A percentile compares a stretch with the other conserved stretches of the same genome.
phyloP scores from a whole-genome alignment of 2,329 filamentous ascomycete genomes.

The Pseudocercospora cruenta region DNA sequence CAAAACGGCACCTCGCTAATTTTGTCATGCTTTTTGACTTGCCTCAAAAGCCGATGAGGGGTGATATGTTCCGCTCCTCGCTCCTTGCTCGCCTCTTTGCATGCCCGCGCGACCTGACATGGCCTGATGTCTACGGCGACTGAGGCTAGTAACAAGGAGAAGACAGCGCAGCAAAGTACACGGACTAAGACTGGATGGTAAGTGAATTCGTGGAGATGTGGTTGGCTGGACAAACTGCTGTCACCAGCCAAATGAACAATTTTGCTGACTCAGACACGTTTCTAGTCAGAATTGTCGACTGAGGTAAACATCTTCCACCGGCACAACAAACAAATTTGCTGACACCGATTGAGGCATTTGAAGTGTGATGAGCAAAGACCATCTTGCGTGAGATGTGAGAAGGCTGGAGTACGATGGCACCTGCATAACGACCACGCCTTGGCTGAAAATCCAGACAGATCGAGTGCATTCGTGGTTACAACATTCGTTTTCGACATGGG shows the following conservation, averaged over 20 bases:
- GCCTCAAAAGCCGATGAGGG: conserved; percentile 6
- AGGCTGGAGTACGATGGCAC: conserved; percentile 25
- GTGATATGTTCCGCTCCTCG: neutral
- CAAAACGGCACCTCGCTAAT: neutral
- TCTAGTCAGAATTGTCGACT: conserved; percentile 31
- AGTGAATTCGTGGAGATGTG: conserved; percentile 7
- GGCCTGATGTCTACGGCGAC: conserved; percentile 11
- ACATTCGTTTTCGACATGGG: conserved; percentile 39
- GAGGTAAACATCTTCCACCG: neutral
- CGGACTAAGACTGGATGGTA: conserved; percentile 35
- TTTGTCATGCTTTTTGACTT: neutral
- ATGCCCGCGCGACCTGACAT: conserved; percentile 1
- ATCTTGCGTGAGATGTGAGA: conserved; percentile 36
- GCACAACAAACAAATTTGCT: neutral
- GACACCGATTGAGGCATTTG: conserved; percentile 32
- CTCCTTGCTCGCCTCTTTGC: neutral
- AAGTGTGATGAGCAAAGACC: conserved; percentile 38
- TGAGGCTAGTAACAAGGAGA: neutral
- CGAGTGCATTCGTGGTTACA: conserved; percentile 38
- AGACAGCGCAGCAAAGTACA: conserved; percentile 16
- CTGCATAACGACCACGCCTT: neutral
- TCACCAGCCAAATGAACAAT: neutral
- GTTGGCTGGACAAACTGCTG: neutral
- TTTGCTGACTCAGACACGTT: neutral
- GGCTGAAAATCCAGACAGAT: conserved; percentile 16